Percentiles rank a stretch among this genome's conserved stretches.
phyloP scores from a whole-genome alignment of 768 basidiomycete species.

The Clitopilus hobsonii region DNA sequence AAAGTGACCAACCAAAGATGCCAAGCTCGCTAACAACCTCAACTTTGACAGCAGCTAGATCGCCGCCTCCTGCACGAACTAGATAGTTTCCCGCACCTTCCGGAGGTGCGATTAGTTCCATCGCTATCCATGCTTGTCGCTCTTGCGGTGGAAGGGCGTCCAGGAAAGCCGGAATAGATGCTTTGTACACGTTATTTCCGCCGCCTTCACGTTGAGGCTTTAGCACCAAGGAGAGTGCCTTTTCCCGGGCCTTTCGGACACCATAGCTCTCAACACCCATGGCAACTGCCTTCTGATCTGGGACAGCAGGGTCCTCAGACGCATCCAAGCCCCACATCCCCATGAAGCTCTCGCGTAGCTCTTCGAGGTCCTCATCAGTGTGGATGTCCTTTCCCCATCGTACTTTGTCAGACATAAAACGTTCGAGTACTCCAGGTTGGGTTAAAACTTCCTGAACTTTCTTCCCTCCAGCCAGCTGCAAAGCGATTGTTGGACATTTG shows the following conservation, averaged over 20 bases:
- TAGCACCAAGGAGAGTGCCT: slow-evolving; percentile 64
- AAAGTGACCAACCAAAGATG: slow-evolving; percentile 86
- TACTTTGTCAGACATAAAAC: slow-evolving; percentile 49
- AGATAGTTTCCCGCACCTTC: slow-evolving; percentile 65
- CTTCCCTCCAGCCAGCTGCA: slow-evolving; percentile 95
- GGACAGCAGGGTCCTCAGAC: slow-evolving; percentile 26
- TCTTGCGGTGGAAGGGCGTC: slow-evolving; percentile 54
- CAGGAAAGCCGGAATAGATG: slow-evolving; percentile 74
- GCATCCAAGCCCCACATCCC: slow-evolving; percentile 82
- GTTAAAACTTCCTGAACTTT: slow-evolving; percentile 90
- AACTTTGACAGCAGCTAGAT: slow-evolving; percentile 40
- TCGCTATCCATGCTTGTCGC: slow-evolving; percentile 89
- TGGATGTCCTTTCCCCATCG: slow-evolving; percentile 31
- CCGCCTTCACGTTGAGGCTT: slow-evolving; percentile 99
- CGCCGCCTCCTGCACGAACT: slow-evolving; percentile 60
- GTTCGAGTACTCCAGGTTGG: slow-evolving; percentile 66
- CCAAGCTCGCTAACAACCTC: slow-evolving; percentile 90
- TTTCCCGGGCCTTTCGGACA: slow-evolving; percentile 45
- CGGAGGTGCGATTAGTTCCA: slow-evolving; percentile 88
- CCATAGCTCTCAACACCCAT: slow-evolving; percentile 32
- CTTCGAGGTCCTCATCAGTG: slow-evolving; percentile 35
- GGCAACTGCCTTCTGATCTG: slow-evolving; percentile 21
- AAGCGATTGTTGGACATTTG: slow-evolving; percentile 86
- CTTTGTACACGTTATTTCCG: slow-evolving; percentile 92
- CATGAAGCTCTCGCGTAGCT: slow-evolving; percentile 77